Percentiles rank a stretch among this genome's conserved stretches.
Evolutionary conservation across 2,329 filamentous ascomycete genomes (phyloP).

Genomic region (Zasmidium angulare): DNA sequence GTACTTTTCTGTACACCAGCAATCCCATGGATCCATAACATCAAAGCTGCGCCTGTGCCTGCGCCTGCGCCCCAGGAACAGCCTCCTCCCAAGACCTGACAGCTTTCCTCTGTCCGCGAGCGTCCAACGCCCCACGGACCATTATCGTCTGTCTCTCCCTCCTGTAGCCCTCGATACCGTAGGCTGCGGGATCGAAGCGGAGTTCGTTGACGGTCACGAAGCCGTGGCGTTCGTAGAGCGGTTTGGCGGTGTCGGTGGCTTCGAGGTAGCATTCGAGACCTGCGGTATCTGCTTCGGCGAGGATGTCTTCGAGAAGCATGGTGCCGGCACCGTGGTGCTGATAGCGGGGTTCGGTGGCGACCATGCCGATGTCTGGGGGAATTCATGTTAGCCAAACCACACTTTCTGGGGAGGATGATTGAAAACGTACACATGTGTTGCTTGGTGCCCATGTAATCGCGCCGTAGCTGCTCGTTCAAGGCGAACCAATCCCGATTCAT

Average conservation of each 20-base stretch:
- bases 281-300: constrained; percentile 43
- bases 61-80: constrained; percentile 13
- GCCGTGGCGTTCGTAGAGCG: constrained; percentile 35
- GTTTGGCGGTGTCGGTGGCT: constrained; percentile 36
- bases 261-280: constrained; percentile 44
- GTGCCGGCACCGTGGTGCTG: constrained; percentile 44
- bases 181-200: constrained; percentile 32
- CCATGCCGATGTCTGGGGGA: constrained; percentile 33
- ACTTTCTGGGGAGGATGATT: background rate
- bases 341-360: constrained; percentile 43
- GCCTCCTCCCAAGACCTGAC: constrained; percentile 23
- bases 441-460: constrained; percentile 29
- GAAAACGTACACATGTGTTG: constrained; percentile 32
- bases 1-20: background rate
- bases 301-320: constrained; percentile 41
- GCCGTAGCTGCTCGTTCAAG: constrained; percentile 31
- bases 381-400: background rate
- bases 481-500: constrained; percentile 39
- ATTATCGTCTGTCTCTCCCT: constrained; percentile 35
- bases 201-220: constrained; percentile 33
- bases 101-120: constrained; percentile 15
- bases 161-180: constrained; percentile 27
- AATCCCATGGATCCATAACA: too few species aligned
- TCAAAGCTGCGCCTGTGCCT: background rate
- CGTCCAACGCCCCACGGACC: constrained; percentile 29